Base-by-base conservation (phyloP, 176 grass and related monocot species). In the Sorghum bicolor region DNA sequence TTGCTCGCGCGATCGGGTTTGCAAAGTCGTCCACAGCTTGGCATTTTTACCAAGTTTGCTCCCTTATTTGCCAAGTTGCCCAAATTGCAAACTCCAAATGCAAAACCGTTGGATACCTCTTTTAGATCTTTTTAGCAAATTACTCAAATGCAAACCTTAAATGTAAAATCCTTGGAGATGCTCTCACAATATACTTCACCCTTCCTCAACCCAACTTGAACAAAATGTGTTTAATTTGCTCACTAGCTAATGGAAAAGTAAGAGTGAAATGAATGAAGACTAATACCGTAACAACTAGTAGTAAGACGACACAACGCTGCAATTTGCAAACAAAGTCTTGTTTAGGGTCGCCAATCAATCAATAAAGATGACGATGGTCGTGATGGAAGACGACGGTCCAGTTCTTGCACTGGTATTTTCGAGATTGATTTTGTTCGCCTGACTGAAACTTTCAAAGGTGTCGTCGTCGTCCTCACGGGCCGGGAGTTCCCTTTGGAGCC, bases 391-490 rank as follows among this genome's bases (percentile, higher is more conserved):
- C 44, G 10, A 14, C 50, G 53, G 72, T 25, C 65, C 73, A 58
- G 45, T 61, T 72, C 43, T 90, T 82, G 66, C 37, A 50, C 55
- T 24, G 9, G 12, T 15, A 1, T 24, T 80, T 50, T 12, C 2
- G 13, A 19, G 12, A 15, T 75, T 62, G 12, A 15, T 76, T 52
- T 70, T 70, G 30, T 4, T 39, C 16, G n/a, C 3, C 16, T 17
- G 65, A 73, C 22, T 82, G 64, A 5, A 78, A 28, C 13, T 78
- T 83, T 84, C 75, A 80, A 87, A 75, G 39, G 16, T 62, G 37
- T 50, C 74, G 5, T 58, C 74, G 5, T 58, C 75, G 3, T 58
- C 61, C 11, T 85, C 80, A 80, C 68, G 33, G 3, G 61, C 32
- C 68, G 47, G 47, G 17, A 50, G 37, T 66, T 67, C 26, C 10